Evolutionary conservation across 1,284 basidiomycete species (phyloP), one percentile per base, ranked within the genome.

Genomic region (Somion occarium): DNA sequence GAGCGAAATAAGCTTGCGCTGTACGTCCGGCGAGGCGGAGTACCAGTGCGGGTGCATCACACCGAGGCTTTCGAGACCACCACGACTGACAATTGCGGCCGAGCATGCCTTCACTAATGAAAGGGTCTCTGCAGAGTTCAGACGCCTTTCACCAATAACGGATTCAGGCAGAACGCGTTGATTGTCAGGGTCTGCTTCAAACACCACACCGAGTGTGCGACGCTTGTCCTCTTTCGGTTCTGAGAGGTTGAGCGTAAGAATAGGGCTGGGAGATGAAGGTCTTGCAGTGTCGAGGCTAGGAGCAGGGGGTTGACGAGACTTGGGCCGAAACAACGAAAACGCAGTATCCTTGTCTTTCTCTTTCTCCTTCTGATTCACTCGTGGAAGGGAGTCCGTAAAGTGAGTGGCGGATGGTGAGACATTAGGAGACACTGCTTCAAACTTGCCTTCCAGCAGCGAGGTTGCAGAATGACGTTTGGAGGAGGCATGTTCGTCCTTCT

Each of bases 31-130:
- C 15, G 84, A 87, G 15, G 87, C 73, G 41, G 86, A 84, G 61
- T 86, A 74, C 86, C 85, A 90, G 63, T 89, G 83, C 3, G 88
- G 85, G 59, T 85, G 83, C 85, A 90, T 89, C 38, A 90, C 74
- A 25, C 87, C 87, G 46, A 87, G 80, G 2, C 82, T 82, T 63
- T 88, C 85, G 46, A 88, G 70, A 24, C 86, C 69, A 80, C 86
- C 86, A 61, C 78, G 75, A 48, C 80, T 73, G 46, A 74, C 69
- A 43, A 89, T 84, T 42, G 77, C 76, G 57, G 78, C 73, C 26
- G 83, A 78, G 61, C 86, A 88, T 49, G 79, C 76, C 53, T 78
- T 75, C 49, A 89, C 74, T 41, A 89, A 72, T 39, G 73, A 57
- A 27, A 86, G 72, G 2, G 83, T 72, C 64, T 89, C 84, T 39